Evolutionary conservation across 345 rosid genomes (phyloP), one percentile per base, ranked within the genome.

Genomic region (Syzygium jambos): DNA sequence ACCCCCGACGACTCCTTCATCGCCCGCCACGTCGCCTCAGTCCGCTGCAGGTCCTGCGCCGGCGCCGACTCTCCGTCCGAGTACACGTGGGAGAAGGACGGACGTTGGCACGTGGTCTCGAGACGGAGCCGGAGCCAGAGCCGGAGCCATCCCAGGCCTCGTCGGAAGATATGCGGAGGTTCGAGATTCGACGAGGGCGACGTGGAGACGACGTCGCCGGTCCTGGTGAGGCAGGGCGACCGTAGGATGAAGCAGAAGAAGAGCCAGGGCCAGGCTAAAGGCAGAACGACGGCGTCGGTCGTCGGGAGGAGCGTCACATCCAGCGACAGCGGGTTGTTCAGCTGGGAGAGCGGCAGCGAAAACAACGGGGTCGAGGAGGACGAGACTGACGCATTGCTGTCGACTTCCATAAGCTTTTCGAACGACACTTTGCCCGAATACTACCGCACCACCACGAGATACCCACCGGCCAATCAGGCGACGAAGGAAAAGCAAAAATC

Each of bases 1-100:
- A 93, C 95, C 6, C 94, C 95, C 3, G 88, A 88, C 53, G 52
- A 59, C 65, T 84, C 89, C 21, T 65, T 88, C 55, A 43, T 77
- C 46, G 46, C 61, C 23, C 23, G 22, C 52, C 38, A 61, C 52
- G 25, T 51, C 59, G 29, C 84, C 25, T 34, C 54, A 15, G 23
- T 38, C 85, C 68, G 80, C 80, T 17, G 80, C 80, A 19, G 46
- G 80, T 38, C 46, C 25, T 34, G 51, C 29, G 61, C 30, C 19
- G 55, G 53, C 54, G 55, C 49, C 5, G 86, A 85, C 51, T 77
- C 53, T 4, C 57, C 85, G 77, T 29, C 73, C 3, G 89, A 85
- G 53, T 85, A 53, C 16, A 21, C 77, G 5, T 8, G 85, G 85
- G 86, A 78, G 87, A 63, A 78, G 51, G 86, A 54, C 19, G 77